Evolutionary conservation across 257 asterid genomes (phyloP).

Genomic region (Solanum sejunctum): DNA sequence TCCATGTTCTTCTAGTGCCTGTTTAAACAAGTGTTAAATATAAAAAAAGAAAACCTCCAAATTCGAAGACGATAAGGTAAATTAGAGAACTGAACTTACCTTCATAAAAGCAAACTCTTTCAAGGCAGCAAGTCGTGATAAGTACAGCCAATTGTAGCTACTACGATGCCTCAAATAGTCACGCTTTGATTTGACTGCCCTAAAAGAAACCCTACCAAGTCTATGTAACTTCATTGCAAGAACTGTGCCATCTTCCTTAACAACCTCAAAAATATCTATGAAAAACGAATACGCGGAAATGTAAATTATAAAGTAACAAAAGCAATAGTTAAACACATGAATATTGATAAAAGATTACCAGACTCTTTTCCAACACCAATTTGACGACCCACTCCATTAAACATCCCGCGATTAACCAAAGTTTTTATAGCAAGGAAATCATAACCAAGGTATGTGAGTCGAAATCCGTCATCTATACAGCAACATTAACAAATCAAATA

Average conservation of each 20-base stretch:
- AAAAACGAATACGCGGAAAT: neutral
- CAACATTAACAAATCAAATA: neutral
- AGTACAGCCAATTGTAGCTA: conserved; percentile 85
- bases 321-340: neutral
- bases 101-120: conserved; percentile 97
- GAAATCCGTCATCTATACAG: conserved; percentile 85
- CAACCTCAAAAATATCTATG: conserved; percentile 92
- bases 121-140: conserved; percentile 96
- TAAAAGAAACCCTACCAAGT: conserved; percentile 87
- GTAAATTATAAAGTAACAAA: neutral
- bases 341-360: conserved; percentile 32
- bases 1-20: conserved; percentile 88
- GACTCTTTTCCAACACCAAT: conserved; percentile 97
- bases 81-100: conserved; percentile 22
- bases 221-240: conserved; percentile 96
- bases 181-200: conserved; percentile 97
- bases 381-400: conserved; percentile 87
- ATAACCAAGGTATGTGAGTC: conserved; percentile 92
- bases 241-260: conserved; percentile 84
- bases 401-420: conserved; percentile 89
- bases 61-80: neutral
- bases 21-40: neutral
- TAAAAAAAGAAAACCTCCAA: neutral
- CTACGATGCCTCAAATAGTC: conserved; percentile 95
- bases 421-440: conserved; percentile 95